Base-by-base conservation (phyloP, 306 rosid genomes). In the Geum urbanum region DNA sequence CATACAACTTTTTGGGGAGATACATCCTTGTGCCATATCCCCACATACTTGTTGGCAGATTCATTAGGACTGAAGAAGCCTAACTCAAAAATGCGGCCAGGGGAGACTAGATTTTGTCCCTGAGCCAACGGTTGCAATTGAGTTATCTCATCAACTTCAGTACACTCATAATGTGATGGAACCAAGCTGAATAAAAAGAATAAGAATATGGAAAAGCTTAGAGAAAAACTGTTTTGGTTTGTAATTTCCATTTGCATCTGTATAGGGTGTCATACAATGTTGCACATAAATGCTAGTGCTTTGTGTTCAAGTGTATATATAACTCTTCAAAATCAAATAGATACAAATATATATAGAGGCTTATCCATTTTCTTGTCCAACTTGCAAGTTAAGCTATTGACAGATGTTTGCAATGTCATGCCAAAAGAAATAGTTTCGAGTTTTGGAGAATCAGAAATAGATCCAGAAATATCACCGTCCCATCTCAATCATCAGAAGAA, bases 11-110 rank as follows among this genome's bases (percentile, higher is more conserved):
- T 56, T 0, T 20, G 72, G 2, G 80, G 72, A 6, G 61, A 14
- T 15, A 45, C 52, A 72, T 35, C 11, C 62, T 69, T 35, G 27
- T 70, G 74, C 89, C 92, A 87, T 9, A 83, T 74, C 53, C 87
- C 89, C 6, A 80, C 77, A 0, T 76, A 87, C 10, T 51, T 73
- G 3, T 72, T 65, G 19, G 55, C 59, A 19, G 86, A 69, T 4
- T 76, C 74, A 63, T 20, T 9, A 24, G 80, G 83, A 47, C 46
- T 72, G 65, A 87, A 87, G 75, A 87, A 85, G 3, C 89, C 87
- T n/a, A 87, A 44, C 8, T 76, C 70, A 53, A 78, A 82, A 65
- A 11, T 40, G 7, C 40, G 24, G 48, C 46, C 47, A 0, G 69
- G 10, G 48, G 76, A 77, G 68, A 77, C 72, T 4, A 77, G 44